Evolutionary conservation across 192 early-diverging fungal species (phyloP), one percentile per base, ranked within the genome.

Genomic region (Entomortierella beljakovae): DNA sequence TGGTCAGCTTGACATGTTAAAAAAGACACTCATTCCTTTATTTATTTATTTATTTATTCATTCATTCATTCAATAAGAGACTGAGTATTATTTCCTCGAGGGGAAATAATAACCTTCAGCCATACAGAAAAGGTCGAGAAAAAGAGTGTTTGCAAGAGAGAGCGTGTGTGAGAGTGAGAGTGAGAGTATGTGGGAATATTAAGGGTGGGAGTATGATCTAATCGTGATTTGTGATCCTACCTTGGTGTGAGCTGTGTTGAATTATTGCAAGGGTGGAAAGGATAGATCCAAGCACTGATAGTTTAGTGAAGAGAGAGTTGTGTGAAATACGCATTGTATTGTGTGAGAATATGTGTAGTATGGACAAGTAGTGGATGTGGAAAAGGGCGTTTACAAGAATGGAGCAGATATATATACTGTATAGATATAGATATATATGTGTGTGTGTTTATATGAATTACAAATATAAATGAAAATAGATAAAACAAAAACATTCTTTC

Each of bases 271-370:
- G 34, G 20, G 52, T 40, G 22, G 48, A 3, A 49, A 66, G 53
- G 52, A 66, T 54, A 13, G 32, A 48, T 20, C 52, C 64, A 31
- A 66, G 38, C 28, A 66, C 40, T 2, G 64, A 54, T 28, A 64
- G n/a, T 52, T 3, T 33, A 51, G 10, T 16, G 26, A 33, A 8
- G 37, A 13, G 25, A 29, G 23, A 28, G 9, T 26, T 53, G 38
- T 40, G 57, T 59, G 57, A 43, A 26, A 53, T 34, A 40, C 37
- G 52, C 53, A 54, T 65, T 35, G n/a, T n/a, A n/a, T n/a, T 32
- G 33, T 20, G 48, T 10, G 16, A 11, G 48, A 13, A 4, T 37
- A 10, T 35, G 7, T 52, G 31, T 22, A 22, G 33, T 34, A 20
- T 18, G 42, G 11, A 13, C 6, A 40, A 9, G 37, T 40, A n/a